Conservation (phyloP, 116 monocot genomes). For the Trichopus zeylanicus region DNA sequence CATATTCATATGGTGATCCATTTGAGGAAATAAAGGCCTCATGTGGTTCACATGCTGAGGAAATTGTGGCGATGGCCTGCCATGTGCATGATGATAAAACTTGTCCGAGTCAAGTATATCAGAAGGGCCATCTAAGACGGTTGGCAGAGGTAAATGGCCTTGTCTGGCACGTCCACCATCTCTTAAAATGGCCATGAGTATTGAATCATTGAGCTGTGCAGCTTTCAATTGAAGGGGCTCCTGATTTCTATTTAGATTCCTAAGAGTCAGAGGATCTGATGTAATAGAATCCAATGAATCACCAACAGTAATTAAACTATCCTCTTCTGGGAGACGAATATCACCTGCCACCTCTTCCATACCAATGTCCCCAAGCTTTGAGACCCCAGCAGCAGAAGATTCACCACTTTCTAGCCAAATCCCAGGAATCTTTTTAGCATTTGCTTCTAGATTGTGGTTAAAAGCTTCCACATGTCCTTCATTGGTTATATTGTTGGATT, state of each 20-base stretch:
- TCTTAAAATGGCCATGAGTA: constrained; percentile 19
- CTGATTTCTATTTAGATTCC: constrained; percentile 6
- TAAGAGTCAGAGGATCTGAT: constrained; percentile 15
- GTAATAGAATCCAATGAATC: constrained; percentile 21
- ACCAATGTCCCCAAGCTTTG: constrained; percentile 11
- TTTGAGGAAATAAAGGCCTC: constrained; percentile 14
- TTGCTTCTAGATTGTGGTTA: constrained; percentile 9
- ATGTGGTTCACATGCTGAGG: constrained; percentile 27
- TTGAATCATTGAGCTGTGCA: constrained; percentile 24
- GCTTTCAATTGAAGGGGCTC: constrained; percentile 17
- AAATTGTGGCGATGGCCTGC: constrained; percentile 17
- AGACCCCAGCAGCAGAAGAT: not conserved
- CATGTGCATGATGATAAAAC: constrained; percentile 32
- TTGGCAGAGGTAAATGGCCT: constrained; percentile 12
- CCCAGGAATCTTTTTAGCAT: constrained; percentile 3
- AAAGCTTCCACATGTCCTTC: constrained; percentile 8
- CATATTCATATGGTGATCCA: constrained; percentile 27
- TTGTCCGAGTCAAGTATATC: constrained; percentile 22
- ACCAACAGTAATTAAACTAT: constrained; percentile 47
- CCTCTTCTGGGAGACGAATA: constrained; percentile 73
- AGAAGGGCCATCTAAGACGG: constrained; percentile 17
- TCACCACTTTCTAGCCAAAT: constrained; percentile 13
- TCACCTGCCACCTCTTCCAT: constrained; percentile 21
- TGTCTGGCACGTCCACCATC: constrained; percentile 14
- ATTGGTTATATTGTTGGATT: constrained; percentile 10